Evolutionary conservation across 78 protist species (phyloP), one percentile per base, ranked within the genome.

Genomic region (Cyanophora paradoxa): DNA sequence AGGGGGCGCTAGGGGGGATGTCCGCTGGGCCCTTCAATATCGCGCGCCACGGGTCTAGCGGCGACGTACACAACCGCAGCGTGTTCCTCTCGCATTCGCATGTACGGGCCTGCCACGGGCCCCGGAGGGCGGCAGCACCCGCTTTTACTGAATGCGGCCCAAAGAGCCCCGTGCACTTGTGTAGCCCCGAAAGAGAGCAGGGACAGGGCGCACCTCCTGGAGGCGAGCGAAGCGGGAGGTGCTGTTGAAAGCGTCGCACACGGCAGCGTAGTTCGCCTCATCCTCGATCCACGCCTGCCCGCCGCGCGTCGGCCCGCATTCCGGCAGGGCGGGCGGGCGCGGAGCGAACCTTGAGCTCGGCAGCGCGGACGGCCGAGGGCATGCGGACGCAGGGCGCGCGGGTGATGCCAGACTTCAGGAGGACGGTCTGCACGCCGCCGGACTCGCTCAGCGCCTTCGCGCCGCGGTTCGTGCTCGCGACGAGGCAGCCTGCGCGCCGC

Each of bases 401-500:
- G 20, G 94, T 90, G 91, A 92, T 92, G 40, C 93, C 93, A 34
- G 79, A 72, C 31, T 19, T 13, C 16, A 70, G 30, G 16, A 87
- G 26, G 7, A 39, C 79, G 6, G 69, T 48, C 19, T 1, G 2
- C 20, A 59, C 74, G 34, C 82, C 82, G 39, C 78, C 89, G 3
- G 67, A 5, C 46, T 5, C 33, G 28, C 50, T 37, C 52, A 89
- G 61, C n/a, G 95, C 89, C 61, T 62, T 64, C 44, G 78, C 48
- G 52, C 94, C 93, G 13, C 96, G 71, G 50, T 82, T 70, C 3
- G 88, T 83, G 34, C 74, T 28, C 20, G 94, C 96, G 16, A 92
- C 76, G 22, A 92, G 78, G 26, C 75, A 22, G 44, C 96, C 10
- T 46, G 52, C 52, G 14, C 10, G 10, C n/a, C 14, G 52, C 52